These are phyloP conservation scores for Aspergillus coremiiformis DNA, from an alignment of 495 filamentous ascomycete species.

Conservation along the genomic window DNA sequence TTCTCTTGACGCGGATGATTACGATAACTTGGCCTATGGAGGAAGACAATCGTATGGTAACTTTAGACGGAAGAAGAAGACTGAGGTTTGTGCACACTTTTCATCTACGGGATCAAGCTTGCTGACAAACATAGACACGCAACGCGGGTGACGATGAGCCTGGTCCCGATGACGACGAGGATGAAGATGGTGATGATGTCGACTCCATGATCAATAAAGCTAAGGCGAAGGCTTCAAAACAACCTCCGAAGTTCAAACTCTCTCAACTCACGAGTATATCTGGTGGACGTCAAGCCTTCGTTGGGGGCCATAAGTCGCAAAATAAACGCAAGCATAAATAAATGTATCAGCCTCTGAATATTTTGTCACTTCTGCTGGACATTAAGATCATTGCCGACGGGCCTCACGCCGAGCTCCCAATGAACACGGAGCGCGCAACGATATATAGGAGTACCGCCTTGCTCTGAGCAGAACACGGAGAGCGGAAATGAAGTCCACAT, in stretches of 20 bases:
- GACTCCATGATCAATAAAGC: slow-evolving; percentile 11
- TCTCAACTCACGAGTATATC: slow-evolving; percentile 31
- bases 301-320: slow-evolving; percentile 24
- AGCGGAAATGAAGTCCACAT: not conserved
- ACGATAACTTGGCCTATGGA: slow-evolving; percentile 23
- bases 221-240: slow-evolving; percentile 13
- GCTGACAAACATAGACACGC: not conserved
- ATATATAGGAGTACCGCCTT: not conserved
- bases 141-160: slow-evolving; percentile 3
- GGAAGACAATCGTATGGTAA: slow-evolving; percentile 35
- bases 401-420: not conserved
- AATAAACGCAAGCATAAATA: slow-evolving; percentile 34
- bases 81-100: slow-evolving; percentile 11
- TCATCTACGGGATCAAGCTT: not conserved
- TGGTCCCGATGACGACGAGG: slow-evolving; percentile 14
- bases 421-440: not conserved
- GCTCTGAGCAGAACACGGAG: not conserved
- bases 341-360: not conserved
- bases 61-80: slow-evolving; percentile 31
- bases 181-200: slow-evolving; percentile 10
- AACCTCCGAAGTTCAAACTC: slow-evolving; percentile 12
- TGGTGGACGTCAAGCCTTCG: slow-evolving; percentile 15
- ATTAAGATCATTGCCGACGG: not conserved
- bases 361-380: not conserved
- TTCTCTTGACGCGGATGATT: slow-evolving; percentile 32